Percentiles rank a stretch among this genome's conserved stretches.
phyloP scores from a whole-genome alignment of 176 grass and related monocot species.

The Echinochloa phyllopogon region DNA sequence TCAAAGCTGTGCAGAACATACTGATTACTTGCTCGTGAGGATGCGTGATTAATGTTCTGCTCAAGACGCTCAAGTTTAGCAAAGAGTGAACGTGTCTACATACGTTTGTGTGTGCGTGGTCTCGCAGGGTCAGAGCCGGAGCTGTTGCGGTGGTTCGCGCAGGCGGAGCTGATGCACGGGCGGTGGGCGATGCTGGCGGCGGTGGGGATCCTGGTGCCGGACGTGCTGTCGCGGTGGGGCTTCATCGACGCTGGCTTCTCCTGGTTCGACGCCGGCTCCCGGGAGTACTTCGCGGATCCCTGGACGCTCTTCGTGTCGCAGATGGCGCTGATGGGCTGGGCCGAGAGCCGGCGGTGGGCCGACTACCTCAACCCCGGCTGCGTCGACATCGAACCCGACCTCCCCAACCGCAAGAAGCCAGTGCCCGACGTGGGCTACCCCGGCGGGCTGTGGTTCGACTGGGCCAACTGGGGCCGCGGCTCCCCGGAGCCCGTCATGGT shows the following conservation, averaged over 20 bases:
- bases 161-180: slow-evolving; percentile 89
- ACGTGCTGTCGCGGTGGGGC: slow-evolving; percentile 52
- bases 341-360: slow-evolving; percentile 86
- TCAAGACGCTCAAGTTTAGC: too few species aligned
- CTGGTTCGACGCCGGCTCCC: slow-evolving; percentile 74
- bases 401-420: slow-evolving; percentile 69
- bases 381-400: slow-evolving; percentile 70
- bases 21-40: too few species aligned
- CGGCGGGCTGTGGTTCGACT: slow-evolving; percentile 89
- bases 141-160: slow-evolving; percentile 73
- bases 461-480: slow-evolving; percentile 83
- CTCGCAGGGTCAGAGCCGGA: slow-evolving; percentile 80
- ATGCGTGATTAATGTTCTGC: too few species aligned
- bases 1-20: too few species aligned
- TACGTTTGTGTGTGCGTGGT: too few species aligned
- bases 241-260: slow-evolving; percentile 70
- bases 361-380: slow-evolving; percentile 72
- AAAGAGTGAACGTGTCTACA: too few species aligned
- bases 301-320: slow-evolving; percentile 72
- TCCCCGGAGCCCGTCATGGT: slow-evolving; percentile 95
- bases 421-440: slow-evolving; percentile 86
- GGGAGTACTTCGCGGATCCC: slow-evolving; percentile 79
- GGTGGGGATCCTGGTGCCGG: slow-evolving; percentile 73
- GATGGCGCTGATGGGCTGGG: slow-evolving; percentile 97
- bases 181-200: slow-evolving; percentile 95